Evolutionary conservation across 78 protist species (phyloP), one percentile per base, ranked within the genome.

Genomic region (Tieghemostelium lacteum): DNA sequence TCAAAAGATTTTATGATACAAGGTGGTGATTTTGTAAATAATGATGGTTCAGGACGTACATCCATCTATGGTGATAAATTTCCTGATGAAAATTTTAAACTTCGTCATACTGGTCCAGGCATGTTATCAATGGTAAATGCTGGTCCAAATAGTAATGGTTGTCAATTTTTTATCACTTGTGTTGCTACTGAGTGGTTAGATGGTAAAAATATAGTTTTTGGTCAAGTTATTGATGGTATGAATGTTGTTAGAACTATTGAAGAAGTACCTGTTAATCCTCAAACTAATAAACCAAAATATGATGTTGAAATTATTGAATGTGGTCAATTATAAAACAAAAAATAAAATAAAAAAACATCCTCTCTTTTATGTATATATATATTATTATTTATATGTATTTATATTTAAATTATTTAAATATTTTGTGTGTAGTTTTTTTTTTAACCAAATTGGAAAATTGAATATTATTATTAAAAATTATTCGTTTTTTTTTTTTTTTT

Each of bases 131-230:
- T 94, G 96, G 98, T 96, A 45, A 96, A 95, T 83, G 17, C 86
- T 22, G 99, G 99, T 0, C 95, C 97, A 24, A 67, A 95, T 75
- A 91, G 98, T n/a, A 98, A 98, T 96, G 99, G 99, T 19, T 95
- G 96, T 72, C 99, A 98, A 87, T 96, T 97, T 66, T 98, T 97
- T 71, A 73, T 97, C 60, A 92, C 97, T 17, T 72, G 94, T 73
- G 98, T 73, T 0, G 24, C 85, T 5, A 39, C 93, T 57, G 96
- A 93, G 10, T 96, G 97, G 96, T 88, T 99, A 17, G 99, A 99
- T 88, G 94, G 92, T 60, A 96, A 97, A 95, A 99, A 99, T 96
- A 99, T 98, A 2, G 99, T 98, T 45, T 98, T 98, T 75, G 99
- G 99, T 33, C 58, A 75, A 70, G 98, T 96, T 22, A 85, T 95